phyloP scores from a whole-genome alignment of 345 rosid species.

The Zanthoxylum bungeanum region DNA sequence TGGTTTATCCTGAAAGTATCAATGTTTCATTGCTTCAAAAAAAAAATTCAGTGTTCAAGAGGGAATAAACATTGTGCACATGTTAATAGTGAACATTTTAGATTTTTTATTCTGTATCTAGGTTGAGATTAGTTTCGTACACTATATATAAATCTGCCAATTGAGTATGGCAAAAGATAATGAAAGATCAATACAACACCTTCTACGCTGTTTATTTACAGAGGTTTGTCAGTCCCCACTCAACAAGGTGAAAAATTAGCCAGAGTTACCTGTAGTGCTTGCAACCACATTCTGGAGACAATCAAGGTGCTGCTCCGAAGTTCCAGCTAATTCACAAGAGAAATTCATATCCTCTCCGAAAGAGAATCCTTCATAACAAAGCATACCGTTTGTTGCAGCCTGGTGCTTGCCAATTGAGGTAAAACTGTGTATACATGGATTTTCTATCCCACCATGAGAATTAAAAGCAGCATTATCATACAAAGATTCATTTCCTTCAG shows the following conservation, averaged over 20 bases:
- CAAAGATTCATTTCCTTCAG: slow-evolving; percentile 30
- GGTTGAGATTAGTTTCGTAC: not conserved
- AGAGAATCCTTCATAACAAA: slow-evolving; percentile 21
- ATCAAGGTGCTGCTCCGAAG: slow-evolving; percentile 17
- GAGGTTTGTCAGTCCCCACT: not conserved
- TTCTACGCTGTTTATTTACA: not conserved
- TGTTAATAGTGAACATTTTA: not conserved
- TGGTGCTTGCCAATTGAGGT: slow-evolving; percentile 10
- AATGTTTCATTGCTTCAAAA: not conserved
- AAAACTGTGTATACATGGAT: slow-evolving; percentile 16
- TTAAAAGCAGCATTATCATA: slow-evolving; percentile 36
- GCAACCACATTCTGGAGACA: slow-evolving; percentile 16
- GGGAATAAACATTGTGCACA: too few species aligned
- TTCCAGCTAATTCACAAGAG: slow-evolving; percentile 19
- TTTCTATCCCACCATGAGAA: slow-evolving; percentile 24
- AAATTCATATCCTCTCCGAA: slow-evolving; percentile 23
- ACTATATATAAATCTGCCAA: not conserved
- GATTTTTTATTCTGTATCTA: too few species aligned
- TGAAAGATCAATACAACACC: not conserved
- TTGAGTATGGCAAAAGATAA: not conserved
- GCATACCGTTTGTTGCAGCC: not conserved
- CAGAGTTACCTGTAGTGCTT: slow-evolving; percentile 43
- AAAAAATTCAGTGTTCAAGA: not conserved
- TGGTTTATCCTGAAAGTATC: too few species aligned
- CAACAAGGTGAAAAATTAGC: slow-evolving; percentile 7